Conservation (phyloP, 2,329 filamentous ascomycete genomes). For the Dactylellina haptotyla region DNA sequence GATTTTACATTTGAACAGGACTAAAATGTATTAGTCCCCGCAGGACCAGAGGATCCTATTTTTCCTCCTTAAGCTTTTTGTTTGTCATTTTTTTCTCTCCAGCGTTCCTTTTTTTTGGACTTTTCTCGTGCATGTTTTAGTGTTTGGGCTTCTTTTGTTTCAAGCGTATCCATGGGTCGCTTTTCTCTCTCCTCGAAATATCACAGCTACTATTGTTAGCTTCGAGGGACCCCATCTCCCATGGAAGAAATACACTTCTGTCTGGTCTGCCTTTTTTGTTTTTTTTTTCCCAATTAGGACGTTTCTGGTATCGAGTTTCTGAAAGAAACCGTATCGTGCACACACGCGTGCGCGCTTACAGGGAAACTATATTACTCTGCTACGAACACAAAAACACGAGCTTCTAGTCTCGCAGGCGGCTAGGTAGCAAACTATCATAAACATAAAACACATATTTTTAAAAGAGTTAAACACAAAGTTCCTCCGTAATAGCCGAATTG, state of each 20-base stretch:
- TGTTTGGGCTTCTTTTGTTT: background rate
- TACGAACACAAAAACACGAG: background rate
- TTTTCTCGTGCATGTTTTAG: background rate
- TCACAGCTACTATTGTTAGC: background rate
- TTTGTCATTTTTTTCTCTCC: conserved; percentile 14
- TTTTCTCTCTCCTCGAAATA: background rate
- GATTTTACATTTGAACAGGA: background rate
- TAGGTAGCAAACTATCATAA: background rate
- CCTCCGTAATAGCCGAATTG: too few relatives aligned
- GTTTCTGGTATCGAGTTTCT: background rate
- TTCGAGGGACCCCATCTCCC: background rate
- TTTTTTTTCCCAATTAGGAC: background rate
- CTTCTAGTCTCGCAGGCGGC: background rate
- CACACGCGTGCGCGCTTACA: background rate
- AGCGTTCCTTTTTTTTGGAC: background rate
- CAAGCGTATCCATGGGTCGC: background rate
- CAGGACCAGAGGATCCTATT: background rate
- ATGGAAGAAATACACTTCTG: background rate
- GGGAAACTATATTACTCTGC: background rate
- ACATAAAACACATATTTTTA: too few relatives aligned
- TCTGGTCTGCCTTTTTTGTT: background rate
- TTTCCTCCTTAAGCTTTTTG: conserved; percentile 4
- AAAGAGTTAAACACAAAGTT: background rate
- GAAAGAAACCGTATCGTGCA: background rate
- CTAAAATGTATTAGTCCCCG: background rate